Evolutionary conservation across 2,329 filamentous ascomycete genomes (phyloP), one percentile per base, ranked within the genome.

Genomic region (Leptoxyphium fumago): DNA sequence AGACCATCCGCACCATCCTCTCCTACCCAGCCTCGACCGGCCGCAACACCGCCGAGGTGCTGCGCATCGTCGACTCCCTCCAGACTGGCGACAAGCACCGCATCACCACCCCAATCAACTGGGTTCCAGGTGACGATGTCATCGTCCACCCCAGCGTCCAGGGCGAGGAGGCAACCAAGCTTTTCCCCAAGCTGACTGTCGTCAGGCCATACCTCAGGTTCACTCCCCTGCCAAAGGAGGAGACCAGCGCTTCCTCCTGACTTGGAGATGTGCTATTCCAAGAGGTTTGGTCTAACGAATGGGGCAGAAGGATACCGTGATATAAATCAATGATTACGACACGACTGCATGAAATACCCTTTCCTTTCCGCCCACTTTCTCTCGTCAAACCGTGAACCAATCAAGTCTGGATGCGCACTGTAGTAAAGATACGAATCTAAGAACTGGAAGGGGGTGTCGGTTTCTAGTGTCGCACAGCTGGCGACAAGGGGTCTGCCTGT

Each of bases 161-260:
- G 61, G 75, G 70, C 54, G 72, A 75, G 45, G 65, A 74, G 55
- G 75, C 74, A 21, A 72, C 75, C 65, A 67, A 70, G 52, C 63
- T 74, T 44, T 78, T 75, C 65, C 74, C 74, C 10, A 66, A 77
- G 50, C 69, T 78, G 62, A 70, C 68, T 55, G 73, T 77, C 48
- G 72, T 79, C 48, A 78, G 77, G 70, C 75, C 75, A 38, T 78
- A 78, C 64, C 65, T 78, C 44, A 62, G 75, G 21, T 75, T 74
- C 62, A 77, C 74, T 40, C 72, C 74, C 48, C 66, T 77, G 43
- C 68, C 73, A 48, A 73, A 74, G 63, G 72, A 75, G 57, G 65
- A 75, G 65, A 75, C 72, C 29, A 68, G 61, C 46, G 72, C 71
- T 44, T 65, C 61, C 29, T 56, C 57, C 39, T 63, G 61, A 55